Evolutionary conservation across 2,329 filamentous ascomycete species (phyloP).

Genomic region (Remersonia thermophila): DNA sequence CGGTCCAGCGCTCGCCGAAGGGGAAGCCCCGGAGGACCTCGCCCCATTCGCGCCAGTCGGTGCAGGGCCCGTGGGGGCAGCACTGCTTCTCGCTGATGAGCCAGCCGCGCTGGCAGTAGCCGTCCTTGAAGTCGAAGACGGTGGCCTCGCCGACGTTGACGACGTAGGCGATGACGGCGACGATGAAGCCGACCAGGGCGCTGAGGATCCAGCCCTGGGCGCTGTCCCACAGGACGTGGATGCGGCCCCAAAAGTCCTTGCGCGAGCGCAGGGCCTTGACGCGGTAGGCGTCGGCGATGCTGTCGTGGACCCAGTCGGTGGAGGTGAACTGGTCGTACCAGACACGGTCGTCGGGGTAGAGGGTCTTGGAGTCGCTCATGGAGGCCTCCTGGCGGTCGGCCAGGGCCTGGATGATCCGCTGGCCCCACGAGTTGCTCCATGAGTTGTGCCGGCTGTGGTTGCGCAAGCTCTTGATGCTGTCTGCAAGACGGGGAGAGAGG

Average conservation of each 20-base stretch:
- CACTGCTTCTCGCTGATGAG: conserved; percentile 57
- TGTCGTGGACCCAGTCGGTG: conserved; percentile 96
- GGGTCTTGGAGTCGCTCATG: conserved; percentile 50
- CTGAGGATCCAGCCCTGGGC: conserved; percentile 91
- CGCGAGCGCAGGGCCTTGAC: conserved; percentile 70
- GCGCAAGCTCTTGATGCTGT: conserved; percentile 27
- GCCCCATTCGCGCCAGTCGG: conserved; percentile 46
- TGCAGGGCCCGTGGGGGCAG: conserved; percentile 43
- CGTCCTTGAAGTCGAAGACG: conserved; percentile 83
- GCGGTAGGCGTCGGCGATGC: conserved; percentile 84
- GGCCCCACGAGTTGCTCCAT: conserved; percentile 47
- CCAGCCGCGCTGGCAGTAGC: conserved; percentile 65
- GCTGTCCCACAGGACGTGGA: conserved; percentile 68
- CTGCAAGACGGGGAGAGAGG: conserved; percentile 17
- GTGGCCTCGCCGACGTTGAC: conserved; percentile 79
- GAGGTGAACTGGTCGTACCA: conserved; percentile 99
- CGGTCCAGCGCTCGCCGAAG: conserved; percentile 47
- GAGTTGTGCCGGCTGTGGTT: conserved; percentile 48
- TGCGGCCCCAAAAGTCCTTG: conserved; percentile 72
- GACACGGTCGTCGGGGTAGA: conserved; percentile 71
- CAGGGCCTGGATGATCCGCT: conserved; percentile 50
- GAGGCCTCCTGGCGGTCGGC: conserved; percentile 41
- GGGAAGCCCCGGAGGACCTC: conserved; percentile 33
- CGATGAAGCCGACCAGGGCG: conserved; percentile 74
- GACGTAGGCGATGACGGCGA: conserved; percentile 74